phyloP scores from a whole-genome alignment of 805 yeast genomes.

The Metschnikowia peoriensis region DNA sequence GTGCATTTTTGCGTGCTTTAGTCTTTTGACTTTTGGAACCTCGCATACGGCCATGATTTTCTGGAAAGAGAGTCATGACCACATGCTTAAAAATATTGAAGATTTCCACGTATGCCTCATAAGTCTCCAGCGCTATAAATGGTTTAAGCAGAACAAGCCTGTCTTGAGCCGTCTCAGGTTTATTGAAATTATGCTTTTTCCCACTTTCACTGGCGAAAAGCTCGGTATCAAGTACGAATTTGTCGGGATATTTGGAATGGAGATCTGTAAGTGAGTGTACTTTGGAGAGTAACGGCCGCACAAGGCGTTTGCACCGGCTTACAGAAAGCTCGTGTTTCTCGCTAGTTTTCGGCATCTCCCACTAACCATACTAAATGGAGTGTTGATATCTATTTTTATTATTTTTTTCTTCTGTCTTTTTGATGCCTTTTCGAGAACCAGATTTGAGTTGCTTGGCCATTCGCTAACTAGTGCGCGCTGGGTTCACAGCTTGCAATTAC shows the following conservation, averaged over 20 bases:
- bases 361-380: not conserved
- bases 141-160: slow-evolving; percentile 27
- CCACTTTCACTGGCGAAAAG: not conserved
- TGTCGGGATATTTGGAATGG: slow-evolving; percentile 26
- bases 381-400: not conserved
- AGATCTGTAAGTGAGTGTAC: slow-evolving; percentile 33
- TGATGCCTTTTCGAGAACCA: no score
- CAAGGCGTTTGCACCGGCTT: slow-evolving; percentile 32
- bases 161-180: slow-evolving; percentile 19
- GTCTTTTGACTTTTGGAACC: not conserved
- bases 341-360: not conserved
- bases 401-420: no score
- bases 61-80: slow-evolving; percentile 18
- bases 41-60: not conserved
- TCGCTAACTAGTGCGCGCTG: no score
- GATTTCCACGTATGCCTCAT: slow-evolving; percentile 29
- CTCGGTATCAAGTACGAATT: slow-evolving; percentile 11
- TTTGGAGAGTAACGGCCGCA: slow-evolving; percentile 37
- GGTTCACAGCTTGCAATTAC: no score
- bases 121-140: slow-evolving; percentile 27
- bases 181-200: not conserved
- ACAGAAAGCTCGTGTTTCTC: slow-evolving; percentile 11
- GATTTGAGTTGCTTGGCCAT: no score
- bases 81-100: slow-evolving; percentile 30
- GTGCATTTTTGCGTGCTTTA: not conserved